Base-by-base conservation (phyloP, 2,329 filamentous ascomycete species). In the Dothiorella sarmentorum region DNA sequence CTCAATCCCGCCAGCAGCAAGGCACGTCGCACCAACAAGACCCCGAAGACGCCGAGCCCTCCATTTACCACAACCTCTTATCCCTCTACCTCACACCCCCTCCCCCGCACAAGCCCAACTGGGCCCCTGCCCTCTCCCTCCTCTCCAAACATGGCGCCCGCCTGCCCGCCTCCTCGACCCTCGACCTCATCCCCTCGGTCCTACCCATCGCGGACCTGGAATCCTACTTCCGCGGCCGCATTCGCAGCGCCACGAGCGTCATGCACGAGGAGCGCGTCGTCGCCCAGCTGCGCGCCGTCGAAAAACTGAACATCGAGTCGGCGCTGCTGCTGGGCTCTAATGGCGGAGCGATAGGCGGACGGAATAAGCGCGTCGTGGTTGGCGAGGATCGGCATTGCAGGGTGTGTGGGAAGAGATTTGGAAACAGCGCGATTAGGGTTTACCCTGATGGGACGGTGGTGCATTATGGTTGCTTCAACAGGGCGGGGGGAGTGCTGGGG, bases 111-210 rank as follows among this genome's bases (percentile, higher is more conserved):
- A 75, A 85, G 60, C 83, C 86, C 7, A 88, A 89, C 63, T 88
- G 91, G 69, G 82, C 81, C 1, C 91, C 93, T 1, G 94, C 94
- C 0, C 81, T 99, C 5, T 85, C 88, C 29, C 83, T 99, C 17
- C 85, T 99, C n/a, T 91, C 89, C 42, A 90, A 90, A 66, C 94
- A 99, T 69, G 94, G 94, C 47, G 91, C 93, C 10, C 88, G 94
- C 10, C 83, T 99, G 5, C 93, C 95, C 0, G 91, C 94, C 0
- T 85, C 86, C 4, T 93, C 90, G 31, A 96, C 93, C 0, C 80
- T 99, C 7, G 85, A 88, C 18, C 81, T 99, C 20, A 92, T 99
- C 43, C 94, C 94, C 0, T 83, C 90, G 61, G 80, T 84, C 3
- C 83, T 97, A 7, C 87, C 91, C 0, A 85, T 97, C 7, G 79